Evolutionary conservation across 108 stramenopile genomes (phyloP), one percentile per base, ranked within the genome.

Genomic region (Cyclostephanos tholiformis): DNA sequence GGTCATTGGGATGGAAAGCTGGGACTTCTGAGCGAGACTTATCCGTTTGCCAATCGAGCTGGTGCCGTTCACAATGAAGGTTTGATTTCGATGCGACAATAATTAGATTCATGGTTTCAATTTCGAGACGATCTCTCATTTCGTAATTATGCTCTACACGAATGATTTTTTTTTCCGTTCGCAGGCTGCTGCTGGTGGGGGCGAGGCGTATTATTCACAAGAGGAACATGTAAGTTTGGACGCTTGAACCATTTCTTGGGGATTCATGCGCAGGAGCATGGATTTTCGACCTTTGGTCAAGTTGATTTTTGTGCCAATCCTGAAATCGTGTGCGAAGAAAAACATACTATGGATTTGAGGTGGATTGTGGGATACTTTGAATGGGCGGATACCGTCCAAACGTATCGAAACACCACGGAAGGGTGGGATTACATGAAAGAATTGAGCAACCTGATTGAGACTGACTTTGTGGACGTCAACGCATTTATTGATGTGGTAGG

Each of bases 221-320:
- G 73, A 30, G 78, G 78, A 1, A 63, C 74, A 7, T 83, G 82
- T 20, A 79, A 79, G n/a, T 74, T 83, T 63, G 82, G 82, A 52
- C 66, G 67, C 19, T 39, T 83, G 38, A 83, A 83, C 25, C 44
- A 67, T 29, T 79, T 68, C 29, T 51, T 79, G 32, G 77, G 77
- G 4, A 22, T 8, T 53, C 20, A 20, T 19, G 52, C 52, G 52
- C 13, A 51, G 74, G 74, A n/a, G 62, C 56, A 67, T 0, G 52
- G 52, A 16, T 53, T 53, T 20, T 25, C 52, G 52, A 53, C 8
- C 25, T 25, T 6, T n/a, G 1, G 14, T 20, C 23, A 5, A 8
- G 25, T 53, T 25, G 52, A 53, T 19, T n/a, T 53, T 25, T 53
- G 52, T 8, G 17, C 20, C 12, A 68, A 74, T 43, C 82, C 82